Conservation (phyloP, 2,329 filamentous ascomycete genomes). For the Aspergillus sp. region DNA sequence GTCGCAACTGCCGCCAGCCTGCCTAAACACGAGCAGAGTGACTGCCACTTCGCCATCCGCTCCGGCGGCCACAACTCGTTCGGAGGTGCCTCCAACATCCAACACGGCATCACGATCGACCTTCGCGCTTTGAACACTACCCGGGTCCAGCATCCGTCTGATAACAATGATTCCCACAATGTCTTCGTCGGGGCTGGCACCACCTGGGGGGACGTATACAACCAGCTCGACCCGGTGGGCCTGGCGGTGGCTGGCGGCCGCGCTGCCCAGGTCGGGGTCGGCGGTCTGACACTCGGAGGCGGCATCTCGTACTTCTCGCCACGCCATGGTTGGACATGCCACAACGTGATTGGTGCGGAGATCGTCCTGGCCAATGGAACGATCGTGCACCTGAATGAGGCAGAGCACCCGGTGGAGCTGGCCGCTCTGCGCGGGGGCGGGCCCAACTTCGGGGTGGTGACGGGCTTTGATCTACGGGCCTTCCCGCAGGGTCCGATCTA, state of each 20-base stretch:
- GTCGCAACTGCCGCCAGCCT: not conserved
- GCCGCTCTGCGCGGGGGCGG: slow-evolving; percentile 32
- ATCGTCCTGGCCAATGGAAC: slow-evolving; percentile 48
- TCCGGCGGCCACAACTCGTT: not conserved
- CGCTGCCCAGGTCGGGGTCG: slow-evolving; percentile 25
- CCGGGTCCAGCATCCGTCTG: not conserved
- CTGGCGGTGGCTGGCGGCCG: slow-evolving; percentile 25
- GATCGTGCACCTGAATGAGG: slow-evolving; percentile 40
- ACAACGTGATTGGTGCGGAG: slow-evolving; percentile 48
- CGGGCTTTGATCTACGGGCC: slow-evolving; percentile 16
- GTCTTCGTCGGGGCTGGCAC: slow-evolving; percentile 10
- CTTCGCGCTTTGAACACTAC: not conserved
- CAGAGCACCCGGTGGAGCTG: slow-evolving; percentile 23
- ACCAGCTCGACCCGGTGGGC: slow-evolving; percentile 13
- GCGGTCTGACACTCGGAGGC: slow-evolving; percentile 20
- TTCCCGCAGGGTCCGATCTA: slow-evolving; percentile 7
- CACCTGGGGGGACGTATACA: slow-evolving; percentile 17
- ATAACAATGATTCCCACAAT: not conserved
- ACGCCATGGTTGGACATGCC: slow-evolving; percentile 14
- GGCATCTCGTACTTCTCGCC: slow-evolving; percentile 20
- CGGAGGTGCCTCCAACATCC: not conserved
- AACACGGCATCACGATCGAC: not conserved
- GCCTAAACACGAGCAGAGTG: not conserved
- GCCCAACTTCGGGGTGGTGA: slow-evolving; percentile 36
- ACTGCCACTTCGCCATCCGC: not conserved